Evolutionary conservation across 176 grass and related monocot species (phyloP).

Genomic region (Hordeum marinum): DNA sequence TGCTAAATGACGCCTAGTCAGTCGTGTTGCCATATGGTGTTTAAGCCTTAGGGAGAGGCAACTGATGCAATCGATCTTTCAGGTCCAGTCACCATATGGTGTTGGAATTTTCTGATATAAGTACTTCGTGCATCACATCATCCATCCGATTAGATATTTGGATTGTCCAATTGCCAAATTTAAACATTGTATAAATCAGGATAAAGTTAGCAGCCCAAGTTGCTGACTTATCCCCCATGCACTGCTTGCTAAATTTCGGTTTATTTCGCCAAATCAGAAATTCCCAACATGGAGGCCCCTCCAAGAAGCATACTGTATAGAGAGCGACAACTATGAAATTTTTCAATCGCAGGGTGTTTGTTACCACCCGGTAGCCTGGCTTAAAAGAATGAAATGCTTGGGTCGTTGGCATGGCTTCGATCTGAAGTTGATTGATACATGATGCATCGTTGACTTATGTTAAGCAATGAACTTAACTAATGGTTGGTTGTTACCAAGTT

Average conservation of each 20-base stretch:
- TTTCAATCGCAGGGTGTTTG: not conserved
- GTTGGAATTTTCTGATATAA: not conserved
- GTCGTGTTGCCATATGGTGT: not conserved
- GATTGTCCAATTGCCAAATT: not conserved
- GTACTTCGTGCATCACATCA: not conserved
- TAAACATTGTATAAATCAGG: not conserved
- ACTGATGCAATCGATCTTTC: not conserved
- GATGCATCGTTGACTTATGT: slow-evolving; percentile 9
- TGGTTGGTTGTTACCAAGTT: not conserved
- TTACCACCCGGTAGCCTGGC: not conserved
- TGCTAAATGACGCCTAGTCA: not conserved
- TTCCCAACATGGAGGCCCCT: not conserved
- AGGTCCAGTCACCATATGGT: not conserved
- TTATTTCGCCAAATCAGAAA: not conserved
- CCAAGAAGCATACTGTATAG: not conserved
- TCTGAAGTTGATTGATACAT: slow-evolving; percentile 15
- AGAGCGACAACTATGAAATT: no score
- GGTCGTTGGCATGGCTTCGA: not conserved
- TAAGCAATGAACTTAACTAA: not conserved
- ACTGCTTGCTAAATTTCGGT: not conserved
- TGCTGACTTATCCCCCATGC: not conserved
- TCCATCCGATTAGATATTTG: not conserved
- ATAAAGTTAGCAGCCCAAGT: not conserved
- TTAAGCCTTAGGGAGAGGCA: not conserved
- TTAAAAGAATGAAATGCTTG: not conserved